Evolutionary conservation across 2,329 filamentous ascomycete genomes (phyloP), one percentile per base, ranked within the genome.

Genomic region (Tolypocladium sp.): DNA sequence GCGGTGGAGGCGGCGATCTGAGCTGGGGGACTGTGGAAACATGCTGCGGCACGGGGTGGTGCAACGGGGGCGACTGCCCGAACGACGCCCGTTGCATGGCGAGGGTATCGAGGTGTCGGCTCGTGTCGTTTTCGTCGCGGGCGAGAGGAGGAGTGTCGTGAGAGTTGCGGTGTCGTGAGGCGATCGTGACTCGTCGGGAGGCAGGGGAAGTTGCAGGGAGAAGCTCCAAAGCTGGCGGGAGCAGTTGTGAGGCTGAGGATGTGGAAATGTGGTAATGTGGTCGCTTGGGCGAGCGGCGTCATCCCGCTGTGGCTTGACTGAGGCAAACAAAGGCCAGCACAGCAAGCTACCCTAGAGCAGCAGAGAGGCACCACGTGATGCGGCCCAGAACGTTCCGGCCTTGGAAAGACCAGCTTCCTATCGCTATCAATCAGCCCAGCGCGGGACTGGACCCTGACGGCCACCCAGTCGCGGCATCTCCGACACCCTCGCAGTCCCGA

Each of bases 1-100:
- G 84, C 57, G 91, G 92, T 62, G 91, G 90, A 60, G 90, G 93
- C 62, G 94, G 94, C 60, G 94, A 97, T 74, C 95, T 88, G 73
- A 99, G 86, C 78, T 97, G 94, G 52, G 94, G 94, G 56, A 99
- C 94, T 60, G 92, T 96, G 71, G 94, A 97, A 69, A 97, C 93
- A 81, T 99, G 94, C 76, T 99, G 94, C 63, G 94, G 94, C 60
- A 97, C 92, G 60, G 94, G 94, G 73, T 97, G 94, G 76, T 97
- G 94, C 67, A 97, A 86, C 65, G 93, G 92, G 72, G 92, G 93
- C 71, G 92, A 96, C 70, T 92, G 90, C 74, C 86, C 85, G 78
- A 94, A 96, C 58, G 85, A 81, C 71, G 88, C 82, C 73, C 92
- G 89, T 78, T 97, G 93, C 93, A 97, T 97, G 62, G 71, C 62